Evolutionary conservation across 768 basidiomycete species (phyloP), one percentile per base, ranked within the genome.

Genomic region (Leccinum imitatum): DNA sequence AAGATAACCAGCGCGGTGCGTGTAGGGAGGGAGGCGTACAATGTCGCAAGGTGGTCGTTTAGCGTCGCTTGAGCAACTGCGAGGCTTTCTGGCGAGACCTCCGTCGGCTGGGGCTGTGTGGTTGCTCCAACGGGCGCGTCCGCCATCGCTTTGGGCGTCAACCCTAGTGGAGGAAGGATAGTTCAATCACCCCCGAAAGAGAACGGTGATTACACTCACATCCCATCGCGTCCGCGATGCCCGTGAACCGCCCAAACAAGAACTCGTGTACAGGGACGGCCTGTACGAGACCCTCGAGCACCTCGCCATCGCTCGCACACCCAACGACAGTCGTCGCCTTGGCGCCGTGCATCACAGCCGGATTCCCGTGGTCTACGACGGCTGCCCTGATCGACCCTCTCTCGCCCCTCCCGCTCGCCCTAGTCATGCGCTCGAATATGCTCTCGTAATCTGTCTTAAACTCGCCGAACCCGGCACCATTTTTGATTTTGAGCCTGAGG

Each of bases 331-430:
- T 92, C 8, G 81, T 90, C 17, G 91, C 91, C 72, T 92, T 94
- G 53, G 84, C 79, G 9, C 91, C 92, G 64, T 94, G 91, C 90
- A 93, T 93, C 25, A 85, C 84, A 4, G 78, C 76, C 0, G 93
- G 91, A 67, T 91, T 91, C 9, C 93, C 92, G 63, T 90, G 88
- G 67, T 98, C 93, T 52, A 95, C 87, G 1, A 95, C 87, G 0
- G 89, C 91, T 3, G 82, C 77, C 57, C 79, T 78, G 14, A 87
- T 71, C 53, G 76, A 73, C 56, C 82, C 77, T 53, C 69, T 69
- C 3, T 69, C 77, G 3, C 78, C 80, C 66, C 76, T 64, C 54
- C 76, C 70, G 44, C 72, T 73, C 35, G 84, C 76, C 59, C 93
- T 79, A 54, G 79, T 77, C 79, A 96, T 86, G 30, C 92, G 81